These are phyloP conservation scores for Aspergillus aculeatinus DNA, from an alignment of 2,329 filamentous ascomycete species.

Conservation along the genomic window DNA sequence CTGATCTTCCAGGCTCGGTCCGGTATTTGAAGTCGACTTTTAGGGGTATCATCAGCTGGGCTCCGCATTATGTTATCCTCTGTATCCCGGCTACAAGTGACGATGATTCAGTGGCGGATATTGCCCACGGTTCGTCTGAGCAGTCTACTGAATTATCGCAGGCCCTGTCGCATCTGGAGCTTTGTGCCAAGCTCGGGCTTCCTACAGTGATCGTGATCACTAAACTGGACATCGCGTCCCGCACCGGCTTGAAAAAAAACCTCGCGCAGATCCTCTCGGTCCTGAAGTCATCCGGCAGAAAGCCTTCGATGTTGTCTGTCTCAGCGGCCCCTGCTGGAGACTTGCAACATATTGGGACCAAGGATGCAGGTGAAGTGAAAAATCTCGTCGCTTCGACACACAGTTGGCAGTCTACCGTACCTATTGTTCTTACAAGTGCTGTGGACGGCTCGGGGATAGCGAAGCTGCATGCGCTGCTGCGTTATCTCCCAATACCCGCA, in stretches of 20 bases:
- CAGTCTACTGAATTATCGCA: constrained; percentile 62
- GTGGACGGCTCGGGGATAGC: constrained; percentile 81
- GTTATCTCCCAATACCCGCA: constrained; percentile 68
- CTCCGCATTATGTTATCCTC: constrained; percentile 87
- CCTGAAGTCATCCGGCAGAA: constrained; percentile 72
- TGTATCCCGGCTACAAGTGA: constrained; percentile 78
- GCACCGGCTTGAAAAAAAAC: constrained; percentile 65
- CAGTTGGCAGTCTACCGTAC: constrained; percentile 59
- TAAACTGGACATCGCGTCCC: constrained; percentile 84
- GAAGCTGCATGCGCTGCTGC: constrained; percentile 76
- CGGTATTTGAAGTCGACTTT: constrained; percentile 86
- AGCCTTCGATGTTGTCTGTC: constrained; percentile 66
- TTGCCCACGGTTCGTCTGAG: constrained; percentile 23
- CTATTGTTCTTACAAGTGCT: constrained; percentile 83
- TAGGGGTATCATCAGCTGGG: constrained; percentile 89
- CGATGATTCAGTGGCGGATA: constrained; percentile 45
- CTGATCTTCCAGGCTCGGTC: constrained; percentile 88
- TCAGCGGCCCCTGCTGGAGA: constrained; percentile 49
- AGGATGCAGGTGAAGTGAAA: constrained; percentile 60
- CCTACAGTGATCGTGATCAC: constrained; percentile 83
- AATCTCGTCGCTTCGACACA: constrained; percentile 50
- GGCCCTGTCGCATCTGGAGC: constrained; percentile 74
- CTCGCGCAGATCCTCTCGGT: constrained; percentile 72
- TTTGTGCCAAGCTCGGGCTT: constrained; percentile 77
- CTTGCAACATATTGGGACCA: constrained; percentile 56